Base-by-base conservation (phyloP, 225 moss, liverwort and hornwort genomes). In the Straminergon stramineum region DNA sequence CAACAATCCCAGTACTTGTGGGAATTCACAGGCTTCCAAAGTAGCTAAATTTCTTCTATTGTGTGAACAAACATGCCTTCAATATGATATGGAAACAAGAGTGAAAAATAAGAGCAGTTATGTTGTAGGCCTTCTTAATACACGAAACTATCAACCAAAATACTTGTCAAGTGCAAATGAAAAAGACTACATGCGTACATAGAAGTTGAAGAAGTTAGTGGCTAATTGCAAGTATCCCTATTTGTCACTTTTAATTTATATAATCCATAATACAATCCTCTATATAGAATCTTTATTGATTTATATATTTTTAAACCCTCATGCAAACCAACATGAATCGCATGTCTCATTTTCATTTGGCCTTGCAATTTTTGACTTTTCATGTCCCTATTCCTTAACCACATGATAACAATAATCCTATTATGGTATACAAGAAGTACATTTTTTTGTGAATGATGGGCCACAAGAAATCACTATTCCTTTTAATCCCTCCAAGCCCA, bases 191-290 rank as follows among this genome's bases (percentile, higher is more conserved):
- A 32, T 52, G 7, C 19, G 2, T 32, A 4, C 7, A 34, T 13
- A 34, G 34, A 34, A 55, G 22, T 5, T 53, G 15, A 22, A 78
- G 2, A 55, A 24, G 6, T 0, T 0, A 48, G 48, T 48, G 48
- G 0, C 8, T 55, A 55, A 35, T 35, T 9, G 3, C 23, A 56
- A 79, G 9, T 37, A 37, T 24, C 6, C 6, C 0, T 1, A 0
- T n/a, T 24, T n/a, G 57, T 79, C 11, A 79, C 11, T 79, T 23
- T 79, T 48, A 48, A 7, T 48, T 48, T 26, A 3, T 17, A 24
- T n/a, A n/a, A 26, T 37, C 15, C 10, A 10, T 15, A 9, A 3
- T 9, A 55, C 2, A 53, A 15, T 35, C 53, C 0, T 8, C 9
- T 22, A 23, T 3, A 34, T 7, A 48, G 48, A 48, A 3, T 35